Evolutionary conservation across 305 asterid species (phyloP), one percentile per base, ranked within the genome.

Genomic region (Striga hermonthica): DNA sequence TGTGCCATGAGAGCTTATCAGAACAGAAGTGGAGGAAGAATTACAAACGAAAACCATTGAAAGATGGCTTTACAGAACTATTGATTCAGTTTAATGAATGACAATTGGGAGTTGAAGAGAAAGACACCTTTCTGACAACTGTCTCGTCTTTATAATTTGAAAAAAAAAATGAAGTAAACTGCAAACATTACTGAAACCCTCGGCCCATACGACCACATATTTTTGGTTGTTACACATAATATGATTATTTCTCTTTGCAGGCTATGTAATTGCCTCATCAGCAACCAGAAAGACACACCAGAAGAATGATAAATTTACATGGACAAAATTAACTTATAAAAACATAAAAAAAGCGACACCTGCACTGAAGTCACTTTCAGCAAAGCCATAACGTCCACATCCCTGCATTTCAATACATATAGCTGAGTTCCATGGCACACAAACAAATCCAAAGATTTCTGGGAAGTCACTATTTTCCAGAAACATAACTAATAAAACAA

Each of bases 331-430:
- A 67, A 48, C 58, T 36, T 43, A 0, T 22, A 0, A 60, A 38
- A 11, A 66, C 52, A 56, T 28, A 56, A 44, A 40, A 62, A 62
- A 60, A n/a, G 37, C 60, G 36, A 62, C 72, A 86, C 90, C 90
- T 82, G 86, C 57, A 35, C 72, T 74, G 55, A 76, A 70, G 68
- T 77, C 74, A 72, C 78, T 70, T 71, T 82, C 84, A 28, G 74
- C 80, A 65, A 64, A 69, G 39, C 82, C 83, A 69, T 71, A 75
- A 57, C 84, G 88, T 45, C 80, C 86, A 61, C 88, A 84, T 43
- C 88, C 88, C 95, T 86, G 74, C 72, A 71, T 57, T 55, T 54
- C 38, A 49, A 65, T 44, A 34, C 44, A 22, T 34, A 57, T 2
- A 62, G 50, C 58, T 52, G 16, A 28, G 48, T 66, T 66, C 58